Percentiles rank a stretch among this genome's conserved stretches.
Evolutionary conservation across 2,329 filamentous ascomycete species (phyloP).

Genomic region (Daldinia eschscholtzii): DNA sequence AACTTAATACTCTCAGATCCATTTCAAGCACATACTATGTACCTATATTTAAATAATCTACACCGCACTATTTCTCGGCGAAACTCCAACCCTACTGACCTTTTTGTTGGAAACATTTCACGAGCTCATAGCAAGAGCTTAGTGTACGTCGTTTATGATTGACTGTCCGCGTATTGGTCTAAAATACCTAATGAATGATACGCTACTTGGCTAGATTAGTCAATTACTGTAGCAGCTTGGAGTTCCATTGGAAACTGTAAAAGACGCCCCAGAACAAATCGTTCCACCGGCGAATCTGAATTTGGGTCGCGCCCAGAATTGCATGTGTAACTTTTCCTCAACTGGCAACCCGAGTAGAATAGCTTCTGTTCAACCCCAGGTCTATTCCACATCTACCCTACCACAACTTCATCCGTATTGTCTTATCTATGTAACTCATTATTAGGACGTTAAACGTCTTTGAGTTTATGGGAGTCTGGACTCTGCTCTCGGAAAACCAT

Average conservation of each 20-base stretch:
- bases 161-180: too few species aligned
- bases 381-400: not conserved
- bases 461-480: too few species aligned
- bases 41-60: not conserved
- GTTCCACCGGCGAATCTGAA: slow-evolving; percentile 19
- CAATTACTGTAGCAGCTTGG: not conserved
- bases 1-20: too few species aligned
- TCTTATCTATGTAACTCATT: too few species aligned
- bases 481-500: not conserved
- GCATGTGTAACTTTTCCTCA: slow-evolving; percentile 16
- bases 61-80: not conserved
- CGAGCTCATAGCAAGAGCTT: too few species aligned
- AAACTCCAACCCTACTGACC: not conserved
- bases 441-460: too few species aligned
- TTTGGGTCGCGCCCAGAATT: slow-evolving; percentile 12
- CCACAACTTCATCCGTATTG: too few species aligned
- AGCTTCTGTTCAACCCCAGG: not conserved
- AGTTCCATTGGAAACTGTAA: slow-evolving; percentile 7
- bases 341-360: slow-evolving; percentile 23
- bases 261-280: slow-evolving; percentile 9
- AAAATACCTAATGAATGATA: slow-evolving; percentile 1
- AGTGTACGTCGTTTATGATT: too few species aligned
- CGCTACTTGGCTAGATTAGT: not conserved
- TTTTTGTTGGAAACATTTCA: too few species aligned
- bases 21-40: too few species aligned